Evolutionary conservation across 768 basidiomycete genomes (phyloP).

Genomic region (Naganishia friedmannii): DNA sequence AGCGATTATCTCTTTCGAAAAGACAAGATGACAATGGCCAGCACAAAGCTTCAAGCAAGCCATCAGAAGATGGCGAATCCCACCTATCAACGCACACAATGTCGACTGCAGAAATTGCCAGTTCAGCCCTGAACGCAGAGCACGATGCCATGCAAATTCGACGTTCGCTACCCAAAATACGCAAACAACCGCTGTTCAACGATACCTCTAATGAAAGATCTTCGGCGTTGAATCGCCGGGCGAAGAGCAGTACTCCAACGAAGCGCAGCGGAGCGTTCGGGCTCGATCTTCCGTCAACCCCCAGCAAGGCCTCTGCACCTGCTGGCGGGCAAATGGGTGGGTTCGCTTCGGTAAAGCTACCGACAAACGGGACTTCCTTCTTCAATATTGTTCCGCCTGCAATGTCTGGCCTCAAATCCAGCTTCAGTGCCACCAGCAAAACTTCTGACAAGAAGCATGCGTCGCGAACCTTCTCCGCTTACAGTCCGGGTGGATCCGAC

Average conservation of each 20-base stretch:
- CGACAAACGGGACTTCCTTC: constrained; percentile 10
- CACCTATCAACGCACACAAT: neutral
- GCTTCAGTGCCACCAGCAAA: neutral
- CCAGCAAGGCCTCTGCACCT: neutral
- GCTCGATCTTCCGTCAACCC: constrained; percentile 15
- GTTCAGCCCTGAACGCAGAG: constrained; percentile 15
- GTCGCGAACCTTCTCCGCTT: constrained; percentile 12
- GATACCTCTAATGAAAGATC: constrained; percentile 6
- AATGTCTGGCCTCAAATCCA: constrained; percentile 15
- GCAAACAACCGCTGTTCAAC: constrained; percentile 10
- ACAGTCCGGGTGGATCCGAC: constrained; percentile 12
- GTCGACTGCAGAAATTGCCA: constrained; percentile 15
- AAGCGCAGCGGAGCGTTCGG: constrained; percentile 16
- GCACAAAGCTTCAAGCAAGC: neutral
- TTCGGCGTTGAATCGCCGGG: constrained; percentile 6
- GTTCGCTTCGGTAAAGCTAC: constrained; percentile 2
- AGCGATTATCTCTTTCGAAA: neutral
- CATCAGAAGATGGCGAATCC: neutral
- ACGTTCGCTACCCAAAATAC: neutral
- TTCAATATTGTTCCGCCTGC: constrained; percentile 2
- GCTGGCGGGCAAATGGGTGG: neutral
- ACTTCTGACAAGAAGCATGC: constrained; percentile 16
- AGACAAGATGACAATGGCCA: neutral
- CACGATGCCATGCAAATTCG: constrained; percentile 1
- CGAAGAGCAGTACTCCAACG: neutral